Base-by-base conservation (phyloP, 441 rosid species). In the Populus trichocarpa region DNA sequence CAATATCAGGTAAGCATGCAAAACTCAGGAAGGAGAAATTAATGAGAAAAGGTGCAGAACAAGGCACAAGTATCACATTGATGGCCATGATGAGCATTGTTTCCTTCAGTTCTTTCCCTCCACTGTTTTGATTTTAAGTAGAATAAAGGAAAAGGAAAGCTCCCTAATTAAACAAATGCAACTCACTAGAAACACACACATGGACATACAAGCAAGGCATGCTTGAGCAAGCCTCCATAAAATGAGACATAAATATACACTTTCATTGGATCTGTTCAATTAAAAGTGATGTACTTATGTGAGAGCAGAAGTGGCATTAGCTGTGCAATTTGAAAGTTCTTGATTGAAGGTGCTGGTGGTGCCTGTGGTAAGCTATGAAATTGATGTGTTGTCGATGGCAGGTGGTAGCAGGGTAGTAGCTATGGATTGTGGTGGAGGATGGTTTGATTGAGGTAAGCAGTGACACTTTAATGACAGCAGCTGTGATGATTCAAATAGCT, bases 1-100 rank as follows among this genome's bases (percentile, higher is more conserved):
- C 67, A 86, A 82, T 72, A 77, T 80, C 35, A 23, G 77, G 68
- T 33, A 70, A 66, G 74, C 38, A 76, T 79, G 32, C 32, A 40
- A 40, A 5, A 75, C 14, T 53, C 22, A 0, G 61, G 61, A 16
- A 6, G n/a, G 61, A 18, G 61, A 53, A 53, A 53, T 53, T 53
- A 53, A 53, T n/a, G 46, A 11, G 3, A 67, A 67, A 61, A 74
- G 36, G 23, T n/a, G n/a, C 20, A 74, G 18, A 74, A 35, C 32
- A 65, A 3, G 32, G 32, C 28, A 65, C 32, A 25, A 65, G 5
- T 12, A 20, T 11, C 32, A 65, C 16, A 25, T 65, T 28, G 13
- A 25, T 10, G 32, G 68, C 22, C 33, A 65, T 14, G 30, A 65
- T 65, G 8, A 28, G 14, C 68, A 65, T 11, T 65, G 13, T 25